Conservation (phyloP, 176 grass and related monocot genomes). For the Ampelocalamus luodianensis region DNA sequence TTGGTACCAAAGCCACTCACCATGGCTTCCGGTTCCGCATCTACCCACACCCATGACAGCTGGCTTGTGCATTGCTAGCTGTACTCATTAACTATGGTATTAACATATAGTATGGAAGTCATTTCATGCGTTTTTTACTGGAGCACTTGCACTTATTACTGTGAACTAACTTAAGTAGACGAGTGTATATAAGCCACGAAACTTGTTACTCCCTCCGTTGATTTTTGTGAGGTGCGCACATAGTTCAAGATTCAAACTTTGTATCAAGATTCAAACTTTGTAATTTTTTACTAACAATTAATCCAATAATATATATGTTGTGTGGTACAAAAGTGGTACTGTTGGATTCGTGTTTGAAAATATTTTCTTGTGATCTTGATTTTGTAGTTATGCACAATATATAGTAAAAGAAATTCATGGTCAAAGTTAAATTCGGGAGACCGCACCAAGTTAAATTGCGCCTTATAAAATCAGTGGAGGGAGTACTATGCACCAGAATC, state of each 20-base stretch:
- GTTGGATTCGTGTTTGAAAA: not conserved
- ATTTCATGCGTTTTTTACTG: not conserved
- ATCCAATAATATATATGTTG: too few species aligned
- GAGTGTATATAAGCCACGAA: not conserved
- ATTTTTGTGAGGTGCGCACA: too few species aligned
- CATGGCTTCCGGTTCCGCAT: too few species aligned
- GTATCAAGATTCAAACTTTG: too few species aligned
- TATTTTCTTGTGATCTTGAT: not conserved
- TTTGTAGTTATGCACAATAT: not conserved
- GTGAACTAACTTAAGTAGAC: conserved; percentile 21
- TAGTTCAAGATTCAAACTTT: too few species aligned
- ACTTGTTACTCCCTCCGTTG: not conserved
- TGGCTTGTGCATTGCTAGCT: conserved; percentile 1
- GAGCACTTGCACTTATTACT: not conserved
- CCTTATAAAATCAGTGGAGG: not conserved
- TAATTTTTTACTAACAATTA: too few species aligned
- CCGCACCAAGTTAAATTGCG: not conserved
- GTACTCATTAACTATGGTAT: conserved; percentile 29
- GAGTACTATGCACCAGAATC: not conserved
- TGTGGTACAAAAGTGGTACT: not conserved
- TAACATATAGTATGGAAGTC: not conserved
- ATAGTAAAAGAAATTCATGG: not conserved
- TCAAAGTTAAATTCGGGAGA: not conserved
- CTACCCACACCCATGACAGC: too few species aligned
- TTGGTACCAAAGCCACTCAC: too few species aligned